phyloP scores from a whole-genome alignment of 495 filamentous ascomycete species.

The Penicillium antarcticum region DNA sequence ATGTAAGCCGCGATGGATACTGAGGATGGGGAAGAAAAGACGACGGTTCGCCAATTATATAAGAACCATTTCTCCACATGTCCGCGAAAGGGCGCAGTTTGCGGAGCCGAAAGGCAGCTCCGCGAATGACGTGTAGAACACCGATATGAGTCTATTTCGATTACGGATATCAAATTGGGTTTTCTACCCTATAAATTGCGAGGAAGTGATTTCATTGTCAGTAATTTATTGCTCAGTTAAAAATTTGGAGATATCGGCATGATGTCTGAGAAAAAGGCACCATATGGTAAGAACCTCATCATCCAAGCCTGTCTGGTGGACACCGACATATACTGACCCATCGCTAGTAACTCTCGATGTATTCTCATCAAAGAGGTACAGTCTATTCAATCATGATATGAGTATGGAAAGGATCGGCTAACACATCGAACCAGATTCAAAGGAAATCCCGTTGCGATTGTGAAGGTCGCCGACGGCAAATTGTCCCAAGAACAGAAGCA shows the following conservation, averaged over 20 bases:
- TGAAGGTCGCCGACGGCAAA: conserved; percentile 43
- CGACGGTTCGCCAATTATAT: neutral
- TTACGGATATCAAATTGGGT: neutral
- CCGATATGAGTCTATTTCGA: neutral
- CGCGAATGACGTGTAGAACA: neutral
- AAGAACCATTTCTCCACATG: neutral
- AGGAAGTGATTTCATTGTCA: neutral
- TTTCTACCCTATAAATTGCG: too few species aligned
- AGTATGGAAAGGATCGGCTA: neutral
- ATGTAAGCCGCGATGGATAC: neutral
- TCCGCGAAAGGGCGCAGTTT: neutral
- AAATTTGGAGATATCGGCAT: neutral
- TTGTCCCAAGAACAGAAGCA: conserved; percentile 56
- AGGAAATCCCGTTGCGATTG: conserved; percentile 68
- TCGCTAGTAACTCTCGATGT: conserved; percentile 57
- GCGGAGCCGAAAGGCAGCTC: neutral
- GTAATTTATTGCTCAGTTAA: neutral
- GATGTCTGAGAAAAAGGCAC: neutral
- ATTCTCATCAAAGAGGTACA: conserved; percentile 48
- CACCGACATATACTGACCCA: neutral
- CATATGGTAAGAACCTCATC: neutral
- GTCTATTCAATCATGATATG: too few species aligned
- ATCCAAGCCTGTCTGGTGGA: neutral
- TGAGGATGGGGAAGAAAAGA: too few species aligned
- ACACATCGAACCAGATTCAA: conserved; percentile 33